Percentiles rank a stretch among this genome's conserved stretches.
Conservation (phyloP, 2,329 filamentous ascomycete species). For the Aspergillus sp. region DNA sequence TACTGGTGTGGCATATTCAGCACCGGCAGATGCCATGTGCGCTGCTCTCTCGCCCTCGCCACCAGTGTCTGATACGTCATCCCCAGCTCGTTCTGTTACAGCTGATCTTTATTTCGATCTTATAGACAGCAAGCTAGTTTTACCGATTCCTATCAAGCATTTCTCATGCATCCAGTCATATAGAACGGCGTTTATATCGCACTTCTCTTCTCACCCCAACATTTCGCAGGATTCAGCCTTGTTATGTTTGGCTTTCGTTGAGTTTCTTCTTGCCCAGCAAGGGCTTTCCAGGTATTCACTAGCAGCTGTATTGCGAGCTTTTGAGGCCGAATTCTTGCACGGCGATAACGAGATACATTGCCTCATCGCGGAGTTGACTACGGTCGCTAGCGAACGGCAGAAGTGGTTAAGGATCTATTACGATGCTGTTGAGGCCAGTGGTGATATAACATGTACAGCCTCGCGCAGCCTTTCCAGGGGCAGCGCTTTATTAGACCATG, state of each 20-base stretch:
- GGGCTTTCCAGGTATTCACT: background rate
- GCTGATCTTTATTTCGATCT: constrained; percentile 9
- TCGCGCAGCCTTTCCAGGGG: background rate
- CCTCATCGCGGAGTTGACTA: constrained; percentile 4
- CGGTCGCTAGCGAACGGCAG: constrained; percentile 3
- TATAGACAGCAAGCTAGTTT: background rate
- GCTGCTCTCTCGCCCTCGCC: background rate
- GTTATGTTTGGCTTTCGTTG: constrained; percentile 15
- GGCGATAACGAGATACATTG: constrained; percentile 18
- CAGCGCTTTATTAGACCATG: constrained; percentile 19
- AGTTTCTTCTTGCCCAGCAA: constrained; percentile 12
- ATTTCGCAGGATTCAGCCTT: background rate
- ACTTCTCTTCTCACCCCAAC: background rate
- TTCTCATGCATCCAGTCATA: constrained; percentile 6
- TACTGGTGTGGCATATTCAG: constrained; percentile 11
- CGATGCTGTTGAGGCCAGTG: constrained; percentile 9
- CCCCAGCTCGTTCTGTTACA: background rate
- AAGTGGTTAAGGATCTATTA: constrained; percentile 19
- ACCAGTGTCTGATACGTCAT: constrained; percentile 7
- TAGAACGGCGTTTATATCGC: constrained; percentile 13
- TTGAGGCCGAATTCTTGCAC: constrained; percentile 16
- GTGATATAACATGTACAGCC: background rate
- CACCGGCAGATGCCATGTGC: background rate
- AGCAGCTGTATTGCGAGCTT: constrained; percentile 8
- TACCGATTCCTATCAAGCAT: constrained; percentile 8